Evolutionary conservation across 768 basidiomycete species (phyloP).

Genomic region (Boletus rubroflammeus): DNA sequence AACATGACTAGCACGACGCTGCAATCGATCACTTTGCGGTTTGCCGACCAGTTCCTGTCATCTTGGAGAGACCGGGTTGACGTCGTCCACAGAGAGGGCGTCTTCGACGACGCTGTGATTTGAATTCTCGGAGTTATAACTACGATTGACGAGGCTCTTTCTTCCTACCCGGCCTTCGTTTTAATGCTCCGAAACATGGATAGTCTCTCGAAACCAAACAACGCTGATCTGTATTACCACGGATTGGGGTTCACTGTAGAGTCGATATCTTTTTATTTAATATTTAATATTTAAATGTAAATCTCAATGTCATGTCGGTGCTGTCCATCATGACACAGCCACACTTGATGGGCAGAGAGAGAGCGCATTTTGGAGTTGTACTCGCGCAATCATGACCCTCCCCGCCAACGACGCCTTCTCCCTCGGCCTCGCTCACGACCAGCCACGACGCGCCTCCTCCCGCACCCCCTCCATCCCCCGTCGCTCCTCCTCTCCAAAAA

Average conservation of each 20-base stretch:
- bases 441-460: conserved; percentile 27
- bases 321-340: conserved; percentile 14
- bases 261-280: conserved; percentile 26
- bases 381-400: conserved; percentile 24
- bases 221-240: conserved; percentile 31
- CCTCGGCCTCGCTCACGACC: conserved; percentile 35
- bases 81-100: background rate
- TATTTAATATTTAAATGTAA: too few relatives aligned
- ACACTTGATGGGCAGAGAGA: background rate
- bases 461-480: conserved; percentile 27
- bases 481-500: conserved; percentile 49
- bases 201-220: conserved; percentile 59
- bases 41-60: too few relatives aligned
- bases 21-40: background rate
- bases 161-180: conserved; percentile 68
- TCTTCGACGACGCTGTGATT: too few relatives aligned
- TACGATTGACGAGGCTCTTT: conserved; percentile 64
- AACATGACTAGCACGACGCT: background rate
- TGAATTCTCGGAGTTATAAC: conserved; percentile 85
- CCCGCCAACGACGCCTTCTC: conserved; percentile 37
- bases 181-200: conserved; percentile 80
- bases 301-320: too few relatives aligned
- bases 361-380: background rate
- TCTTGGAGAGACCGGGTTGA: background rate
- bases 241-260: conserved; percentile 33